Evolutionary conservation across 129 eudicot species (phyloP).

Genomic region (Lactuca saligna): DNA sequence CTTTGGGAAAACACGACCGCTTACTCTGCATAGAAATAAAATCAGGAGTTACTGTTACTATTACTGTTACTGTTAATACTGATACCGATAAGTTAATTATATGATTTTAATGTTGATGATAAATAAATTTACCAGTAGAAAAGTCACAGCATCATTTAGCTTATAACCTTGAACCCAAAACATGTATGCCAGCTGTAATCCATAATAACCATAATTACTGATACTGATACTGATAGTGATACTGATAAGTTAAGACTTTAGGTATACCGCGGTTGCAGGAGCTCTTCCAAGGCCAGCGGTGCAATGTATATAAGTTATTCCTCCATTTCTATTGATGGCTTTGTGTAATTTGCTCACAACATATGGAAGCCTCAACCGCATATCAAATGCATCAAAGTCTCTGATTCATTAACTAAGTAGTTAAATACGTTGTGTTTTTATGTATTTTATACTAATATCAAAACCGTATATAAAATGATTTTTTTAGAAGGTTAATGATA

Average conservation of each 20-base stretch:
- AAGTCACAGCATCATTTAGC: slow-evolving; percentile 59
- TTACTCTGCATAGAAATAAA: slow-evolving; percentile 60
- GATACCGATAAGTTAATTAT: neutral
- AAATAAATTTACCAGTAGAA: slow-evolving; percentile 55
- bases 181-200: slow-evolving; percentile 91
- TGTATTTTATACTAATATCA: too few species aligned
- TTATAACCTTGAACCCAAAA: slow-evolving; percentile 89
- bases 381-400: slow-evolving; percentile 93
- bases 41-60: neutral
- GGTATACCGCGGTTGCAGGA: slow-evolving; percentile 84
- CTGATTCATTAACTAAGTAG: slow-evolving; percentile 39
- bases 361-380: slow-evolving; percentile 80
- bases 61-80: neutral
- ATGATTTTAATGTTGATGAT: neutral
- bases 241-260: neutral
- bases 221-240: too few species aligned
- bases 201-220: slow-evolving; percentile 12
- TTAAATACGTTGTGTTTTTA: neutral
- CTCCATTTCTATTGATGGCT: slow-evolving; percentile 76
- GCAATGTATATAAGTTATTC: slow-evolving; percentile 88
- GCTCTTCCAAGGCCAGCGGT: slow-evolving; percentile 99
- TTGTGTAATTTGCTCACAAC: slow-evolving; percentile 83
- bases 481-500: too few species aligned
- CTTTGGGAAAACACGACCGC: slow-evolving; percentile 87
- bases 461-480: too few species aligned